Percentiles rank a stretch among this genome's conserved stretches.
These are phyloP conservation scores for Cutaneotrichosporon curvatum DNA, from an alignment of 1,284 basidiomycete species.

Conservation along the genomic window DNA sequence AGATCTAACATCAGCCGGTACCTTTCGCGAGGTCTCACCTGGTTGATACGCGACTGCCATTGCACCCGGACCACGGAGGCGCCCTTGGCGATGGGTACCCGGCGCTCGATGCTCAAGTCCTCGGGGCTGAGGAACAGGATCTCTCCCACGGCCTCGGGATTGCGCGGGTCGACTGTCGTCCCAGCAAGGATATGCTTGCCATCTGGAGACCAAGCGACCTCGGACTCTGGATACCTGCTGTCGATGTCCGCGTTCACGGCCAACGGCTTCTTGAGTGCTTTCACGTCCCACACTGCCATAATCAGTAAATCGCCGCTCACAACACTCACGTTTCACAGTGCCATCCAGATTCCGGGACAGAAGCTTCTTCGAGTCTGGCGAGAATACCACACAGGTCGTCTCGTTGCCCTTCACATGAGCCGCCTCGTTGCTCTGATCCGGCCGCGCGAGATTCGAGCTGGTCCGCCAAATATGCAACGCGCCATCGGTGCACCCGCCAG, in stretches of 20 bases:
- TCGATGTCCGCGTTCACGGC: constrained; percentile 56
- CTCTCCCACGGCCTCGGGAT: constrained; percentile 54
- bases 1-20: constrained; percentile 48
- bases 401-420: constrained; percentile 79
- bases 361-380: constrained; percentile 70
- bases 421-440: constrained; percentile 72
- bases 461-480: constrained; percentile 88
- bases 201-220: constrained; percentile 87
- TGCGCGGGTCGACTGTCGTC: constrained; percentile 52
- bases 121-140: constrained; percentile 67
- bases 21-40: constrained; percentile 42
- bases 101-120: constrained; percentile 56
- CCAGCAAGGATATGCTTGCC: constrained; percentile 81
- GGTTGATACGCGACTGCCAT: constrained; percentile 97
- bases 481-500: constrained; percentile 81
- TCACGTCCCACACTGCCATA: constrained; percentile 82
- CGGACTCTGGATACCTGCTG: constrained; percentile 83
- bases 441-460: constrained; percentile 83
- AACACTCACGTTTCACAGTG: constrained; percentile 80
- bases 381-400: constrained; percentile 75
- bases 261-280: constrained; percentile 78
- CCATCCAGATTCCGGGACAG: constrained; percentile 86
- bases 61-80: constrained; percentile 72
- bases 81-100: constrained; percentile 59
- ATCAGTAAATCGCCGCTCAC: background rate